Conservation (phyloP, 2,329 filamentous ascomycete species). For the Gyromitra esculenta region DNA sequence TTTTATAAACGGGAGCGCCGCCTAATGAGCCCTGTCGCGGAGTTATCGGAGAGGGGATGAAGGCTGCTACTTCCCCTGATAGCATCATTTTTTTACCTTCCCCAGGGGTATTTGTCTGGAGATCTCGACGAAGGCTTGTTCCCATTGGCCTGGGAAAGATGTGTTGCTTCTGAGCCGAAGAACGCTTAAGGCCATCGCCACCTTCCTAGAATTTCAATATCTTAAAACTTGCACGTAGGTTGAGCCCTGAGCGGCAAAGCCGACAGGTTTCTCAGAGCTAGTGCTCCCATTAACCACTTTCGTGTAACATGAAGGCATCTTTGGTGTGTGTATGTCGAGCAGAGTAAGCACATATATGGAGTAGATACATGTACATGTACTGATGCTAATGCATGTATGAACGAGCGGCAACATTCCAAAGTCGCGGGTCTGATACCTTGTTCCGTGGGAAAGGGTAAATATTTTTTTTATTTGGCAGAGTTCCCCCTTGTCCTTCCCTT, state of each 20-base stretch:
- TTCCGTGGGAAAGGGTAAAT: conserved; percentile 29
- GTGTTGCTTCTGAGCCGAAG: conserved; percentile 1
- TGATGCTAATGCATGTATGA: background rate
- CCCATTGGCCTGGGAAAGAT: conserved; percentile 5
- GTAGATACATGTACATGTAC: no score
- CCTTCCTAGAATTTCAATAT: conserved; percentile 5
- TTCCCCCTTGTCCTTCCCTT: conserved; percentile 19
- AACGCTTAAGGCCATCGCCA: background rate
- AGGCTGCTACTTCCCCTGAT: no score
- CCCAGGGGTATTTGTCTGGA: background rate
- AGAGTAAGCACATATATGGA: no score
- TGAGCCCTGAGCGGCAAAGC: conserved; percentile 15
- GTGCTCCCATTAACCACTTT: background rate
- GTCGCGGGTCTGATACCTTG: conserved; percentile 32
- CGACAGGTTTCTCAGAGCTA: conserved; percentile 20
- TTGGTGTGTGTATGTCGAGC: no score
- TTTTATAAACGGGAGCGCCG: no score
- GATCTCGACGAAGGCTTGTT: background rate
- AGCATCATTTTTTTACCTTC: no score
- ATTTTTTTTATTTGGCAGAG: background rate
- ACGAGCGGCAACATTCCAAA: conserved; percentile 22
- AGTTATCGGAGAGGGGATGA: no score
- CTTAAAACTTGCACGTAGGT: background rate
- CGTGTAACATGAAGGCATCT: background rate
- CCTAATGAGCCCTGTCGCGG: no score